These are phyloP conservation scores for Diospyros lotus DNA, from an alignment of 148 eudicot species.

Conservation along the genomic window DNA sequence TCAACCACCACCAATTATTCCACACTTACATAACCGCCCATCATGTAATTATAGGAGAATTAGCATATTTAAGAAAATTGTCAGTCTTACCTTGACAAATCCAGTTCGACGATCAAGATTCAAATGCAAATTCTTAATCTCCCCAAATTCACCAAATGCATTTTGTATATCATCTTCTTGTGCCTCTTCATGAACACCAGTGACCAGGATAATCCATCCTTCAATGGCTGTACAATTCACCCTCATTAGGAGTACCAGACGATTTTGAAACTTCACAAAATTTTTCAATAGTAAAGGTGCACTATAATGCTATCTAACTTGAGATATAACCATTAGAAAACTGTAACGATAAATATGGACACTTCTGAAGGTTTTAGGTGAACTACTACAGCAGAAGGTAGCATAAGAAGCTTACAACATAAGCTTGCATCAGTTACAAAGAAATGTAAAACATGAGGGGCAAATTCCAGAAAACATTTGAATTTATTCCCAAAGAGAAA, in stretches of 20 bases:
- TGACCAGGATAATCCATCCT: slow-evolving; percentile 83
- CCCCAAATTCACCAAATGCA: slow-evolving; percentile 78
- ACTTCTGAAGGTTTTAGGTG: background rate
- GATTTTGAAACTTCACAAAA: slow-evolving; percentile 1
- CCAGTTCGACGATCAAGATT: slow-evolving; percentile 97
- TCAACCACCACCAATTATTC: background rate
- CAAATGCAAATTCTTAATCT: slow-evolving; percentile 81
- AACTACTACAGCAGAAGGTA: background rate
- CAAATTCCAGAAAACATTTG: background rate
- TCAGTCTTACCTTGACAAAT: slow-evolving; percentile 65
- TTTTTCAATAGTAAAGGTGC: background rate
- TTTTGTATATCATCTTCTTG: slow-evolving; percentile 83
- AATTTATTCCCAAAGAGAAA: background rate
- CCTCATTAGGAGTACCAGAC: slow-evolving; percentile 1
- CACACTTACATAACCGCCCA: background rate
- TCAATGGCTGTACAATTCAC: slow-evolving; percentile 68
- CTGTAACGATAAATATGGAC: background rate
- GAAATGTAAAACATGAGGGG: background rate
- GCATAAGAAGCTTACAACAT: background rate
- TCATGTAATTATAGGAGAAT: background rate
- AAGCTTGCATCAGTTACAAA: background rate
- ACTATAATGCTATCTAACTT: background rate
- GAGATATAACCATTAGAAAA: background rate
- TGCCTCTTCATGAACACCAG: slow-evolving; percentile 91
- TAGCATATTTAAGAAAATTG: background rate